These are phyloP conservation scores for Cajanus cajan DNA, from an alignment of 306 rosid genomes.

Conservation along the genomic window DNA sequence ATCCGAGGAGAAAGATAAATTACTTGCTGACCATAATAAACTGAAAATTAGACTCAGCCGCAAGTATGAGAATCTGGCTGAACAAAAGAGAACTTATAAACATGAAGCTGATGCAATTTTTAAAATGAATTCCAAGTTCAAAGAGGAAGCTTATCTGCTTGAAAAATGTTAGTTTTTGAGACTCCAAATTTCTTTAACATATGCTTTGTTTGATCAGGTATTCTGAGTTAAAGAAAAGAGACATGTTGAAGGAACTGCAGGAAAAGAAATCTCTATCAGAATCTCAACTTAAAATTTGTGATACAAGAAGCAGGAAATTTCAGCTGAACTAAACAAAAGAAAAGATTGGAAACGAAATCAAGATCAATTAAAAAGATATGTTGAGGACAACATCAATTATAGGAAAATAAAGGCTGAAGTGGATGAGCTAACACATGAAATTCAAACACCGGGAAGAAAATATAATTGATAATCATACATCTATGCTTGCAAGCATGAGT, in stretches of 20 bases:
- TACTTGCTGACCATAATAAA: conserved; percentile 54
- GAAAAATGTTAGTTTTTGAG: background rate
- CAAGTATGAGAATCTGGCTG: conserved; percentile 62
- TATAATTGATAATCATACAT: conserved; percentile 36
- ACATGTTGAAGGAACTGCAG: conserved; percentile 66
- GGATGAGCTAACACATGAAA: conserved; percentile 60
- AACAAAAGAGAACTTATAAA: conserved; percentile 59
- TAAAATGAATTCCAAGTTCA: conserved; percentile 49
- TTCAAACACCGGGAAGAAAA: conserved; percentile 72
- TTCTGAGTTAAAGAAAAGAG: conserved; percentile 62
- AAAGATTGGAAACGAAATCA: conserved; percentile 54
- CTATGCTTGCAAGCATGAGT: background rate
- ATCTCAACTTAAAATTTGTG: conserved; percentile 64
- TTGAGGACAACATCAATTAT: conserved; percentile 78
- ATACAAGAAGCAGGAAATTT: conserved; percentile 62
- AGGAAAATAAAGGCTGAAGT: conserved; percentile 83
- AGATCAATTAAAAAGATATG: conserved; percentile 63
- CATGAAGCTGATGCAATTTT: conserved; percentile 59
- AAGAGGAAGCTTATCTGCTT: conserved; percentile 56
- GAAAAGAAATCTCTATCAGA: conserved; percentile 61
- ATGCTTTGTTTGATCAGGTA: conserved; percentile 49
- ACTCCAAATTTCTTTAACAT: conserved; percentile 29
- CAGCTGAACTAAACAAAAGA: conserved; percentile 54
- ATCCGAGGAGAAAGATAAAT: conserved; percentile 67
- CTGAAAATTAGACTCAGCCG: conserved; percentile 54